Evolutionary conservation across 805 yeast species (phyloP), one percentile per base, ranked within the genome.

Genomic region (Saturnispora sanitii): DNA sequence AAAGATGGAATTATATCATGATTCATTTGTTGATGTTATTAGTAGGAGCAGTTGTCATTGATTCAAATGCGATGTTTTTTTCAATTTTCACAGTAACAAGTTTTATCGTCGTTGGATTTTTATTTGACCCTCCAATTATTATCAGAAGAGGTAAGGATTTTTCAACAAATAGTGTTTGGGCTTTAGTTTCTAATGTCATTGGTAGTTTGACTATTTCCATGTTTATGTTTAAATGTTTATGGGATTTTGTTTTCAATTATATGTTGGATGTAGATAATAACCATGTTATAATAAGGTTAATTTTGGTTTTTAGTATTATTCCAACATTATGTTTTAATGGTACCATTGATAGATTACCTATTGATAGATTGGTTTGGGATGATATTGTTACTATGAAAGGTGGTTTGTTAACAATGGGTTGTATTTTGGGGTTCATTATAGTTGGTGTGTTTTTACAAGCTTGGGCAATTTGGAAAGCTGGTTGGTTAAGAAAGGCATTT

Each of bases 321-420:
- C 28, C 40, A 8, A 43, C 43, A 16, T 68, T 83, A 26, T 67
- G 87, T 52, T 87, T 88, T 57, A 88, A 86, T 59, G 70, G 84
- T 51, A 85, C 95, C 0, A 86, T 90, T 61, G 97, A 87, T 54
- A 65, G 88, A 45, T 61, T 90, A 9, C 95, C 96, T 0, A 79
- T 88, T 9, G 97, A 90, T 55, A 66, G 98, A 41, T 65, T 90
- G 33, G 83, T 90, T 1, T 51, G 75, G 2, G 61, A 65, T 9
- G 97, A 90, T 55, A 62, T 90, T 22, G 73, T 69, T 47, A 71
- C 72, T 21, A 88, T 81, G 60, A 79, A 90, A 0, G 95, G 95
- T 1, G 84, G 94, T 0, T 54, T 82, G 29, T 41, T 73, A 1
- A 82, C 95, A 0, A 75, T 84, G 0, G 44, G 70, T 0, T 56